Conservation (phyloP, 164 flowering plant genomes). For the Nelumbo lutea region DNA sequence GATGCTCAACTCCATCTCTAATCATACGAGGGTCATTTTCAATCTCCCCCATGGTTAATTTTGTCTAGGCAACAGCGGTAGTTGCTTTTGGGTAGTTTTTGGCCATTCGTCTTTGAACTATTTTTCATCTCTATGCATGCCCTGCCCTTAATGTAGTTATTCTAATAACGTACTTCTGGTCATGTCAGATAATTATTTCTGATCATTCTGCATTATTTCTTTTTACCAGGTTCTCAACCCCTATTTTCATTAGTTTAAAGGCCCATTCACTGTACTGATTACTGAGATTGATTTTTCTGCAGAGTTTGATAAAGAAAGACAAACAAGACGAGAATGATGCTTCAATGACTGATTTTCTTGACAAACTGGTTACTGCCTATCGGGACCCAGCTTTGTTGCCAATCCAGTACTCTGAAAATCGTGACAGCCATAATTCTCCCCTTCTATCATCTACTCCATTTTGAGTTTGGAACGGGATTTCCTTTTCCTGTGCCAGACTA, state of each 20-base stretch:
- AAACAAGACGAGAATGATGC: conserved; percentile 49
- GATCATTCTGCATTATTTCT: too few species aligned
- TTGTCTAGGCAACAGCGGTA: too few species aligned
- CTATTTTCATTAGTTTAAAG: not conserved
- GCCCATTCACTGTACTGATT: not conserved
- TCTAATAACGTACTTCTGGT: too few species aligned
- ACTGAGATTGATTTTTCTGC: conserved; percentile 4
- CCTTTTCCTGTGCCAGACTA: not conserved
- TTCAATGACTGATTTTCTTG: conserved; percentile 48
- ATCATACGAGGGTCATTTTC: too few species aligned
- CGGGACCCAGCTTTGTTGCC: conserved; percentile 71
- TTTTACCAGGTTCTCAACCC: not conserved
- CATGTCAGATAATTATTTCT: too few species aligned
- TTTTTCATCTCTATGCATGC: too few species aligned
- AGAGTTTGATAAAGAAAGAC: conserved; percentile 77
- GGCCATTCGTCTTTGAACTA: too few species aligned
- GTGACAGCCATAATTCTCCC: conserved; percentile 40
- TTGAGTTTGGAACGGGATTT: not conserved
- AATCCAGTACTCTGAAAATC: conserved; percentile 27
- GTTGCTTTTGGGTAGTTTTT: too few species aligned
- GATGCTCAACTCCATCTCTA: too few species aligned
- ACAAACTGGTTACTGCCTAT: conserved; percentile 57
- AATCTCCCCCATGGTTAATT: too few species aligned
- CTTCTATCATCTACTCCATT: conserved; percentile 37
- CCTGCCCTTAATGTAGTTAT: too few species aligned